phyloP scores from a whole-genome alignment of 2,329 filamentous ascomycete genomes.

The Juglanconis juglandina region DNA sequence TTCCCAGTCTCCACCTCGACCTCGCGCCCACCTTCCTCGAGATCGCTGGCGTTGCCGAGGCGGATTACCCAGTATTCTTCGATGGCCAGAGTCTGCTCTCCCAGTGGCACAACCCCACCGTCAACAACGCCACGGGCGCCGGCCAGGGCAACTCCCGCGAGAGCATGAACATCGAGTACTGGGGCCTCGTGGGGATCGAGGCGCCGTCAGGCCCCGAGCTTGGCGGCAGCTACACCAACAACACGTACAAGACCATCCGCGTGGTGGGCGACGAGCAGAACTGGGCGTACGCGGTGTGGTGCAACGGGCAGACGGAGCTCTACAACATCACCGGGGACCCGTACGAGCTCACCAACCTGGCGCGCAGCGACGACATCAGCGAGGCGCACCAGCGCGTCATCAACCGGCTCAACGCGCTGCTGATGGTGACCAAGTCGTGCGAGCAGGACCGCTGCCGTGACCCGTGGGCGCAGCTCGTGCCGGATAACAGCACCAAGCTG shows the following conservation, averaged over 20 bases:
- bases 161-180: constrained; percentile 27
- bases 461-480: constrained; percentile 57
- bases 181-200: constrained; percentile 24
- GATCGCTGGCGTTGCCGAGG: constrained; percentile 23
- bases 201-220: constrained; percentile 31
- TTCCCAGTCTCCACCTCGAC: constrained; percentile 26
- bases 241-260: constrained; percentile 28
- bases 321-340: constrained; percentile 28
- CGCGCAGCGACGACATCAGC: constrained; percentile 23
- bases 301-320: constrained; percentile 29
- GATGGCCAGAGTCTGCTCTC: constrained; percentile 28
- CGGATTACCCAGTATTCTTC: constrained; percentile 24
- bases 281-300: constrained; percentile 29
- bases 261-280: constrained; percentile 22
- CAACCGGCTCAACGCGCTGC: constrained; percentile 53
- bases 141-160: constrained; percentile 20
- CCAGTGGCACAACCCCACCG: constrained; percentile 25
- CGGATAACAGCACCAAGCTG: constrained; percentile 27
- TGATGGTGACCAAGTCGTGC: constrained; percentile 61
- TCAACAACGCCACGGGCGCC: constrained; percentile 4
- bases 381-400: constrained; percentile 38
- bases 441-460: constrained; percentile 48
- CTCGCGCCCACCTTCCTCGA: constrained; percentile 29
- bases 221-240: constrained; percentile 26
- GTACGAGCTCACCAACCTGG: constrained; percentile 25